Percentiles rank a stretch among this genome's conserved stretches.
Evolutionary conservation across 23 red algal species (phyloP).

Genomic region (Gracilaria caudata): DNA sequence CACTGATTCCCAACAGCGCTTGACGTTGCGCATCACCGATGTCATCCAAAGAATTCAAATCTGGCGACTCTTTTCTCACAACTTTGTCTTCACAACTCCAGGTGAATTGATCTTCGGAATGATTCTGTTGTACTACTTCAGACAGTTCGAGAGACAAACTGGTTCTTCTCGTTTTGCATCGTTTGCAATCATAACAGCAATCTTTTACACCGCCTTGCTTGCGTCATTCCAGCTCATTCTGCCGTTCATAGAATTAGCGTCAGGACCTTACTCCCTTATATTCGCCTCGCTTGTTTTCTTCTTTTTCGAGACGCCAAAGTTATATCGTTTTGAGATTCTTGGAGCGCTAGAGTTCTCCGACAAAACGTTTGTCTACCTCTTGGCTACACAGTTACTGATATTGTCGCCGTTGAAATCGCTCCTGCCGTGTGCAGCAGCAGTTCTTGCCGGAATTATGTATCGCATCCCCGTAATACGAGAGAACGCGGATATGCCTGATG

Average conservation of each 20-base stretch:
- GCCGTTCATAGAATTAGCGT: slow-evolving; percentile 1
- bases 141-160: slow-evolving; percentile 51
- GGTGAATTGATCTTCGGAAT: slow-evolving; percentile 61
- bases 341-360: slow-evolving; percentile 47
- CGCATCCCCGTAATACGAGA: slow-evolving; percentile 48
- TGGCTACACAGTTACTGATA: slow-evolving; percentile 39
- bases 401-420: slow-evolving; percentile 14
- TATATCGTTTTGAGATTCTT: slow-evolving; percentile 55
- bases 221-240: slow-evolving; percentile 25
- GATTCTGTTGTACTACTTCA: slow-evolving; percentile 57
- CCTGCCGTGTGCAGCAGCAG: not conserved
- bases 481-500: slow-evolving; percentile 35
- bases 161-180: slow-evolving; percentile 52
- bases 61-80: slow-evolving; percentile 59
- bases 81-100: slow-evolving; percentile 64
- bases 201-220: slow-evolving; percentile 33
- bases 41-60: slow-evolving; percentile 30
- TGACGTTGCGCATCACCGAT: slow-evolving; percentile 26
- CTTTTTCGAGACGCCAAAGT: slow-evolving; percentile 63
- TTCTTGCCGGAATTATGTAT: slow-evolving; percentile 34
- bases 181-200: slow-evolving; percentile 24
- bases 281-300: slow-evolving; percentile 51
- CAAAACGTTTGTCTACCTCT: slow-evolving; percentile 58
- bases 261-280: slow-evolving; percentile 54
- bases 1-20: not conserved